Percentiles rank a stretch among this genome's conserved stretches.
These are phyloP conservation scores for Phytopythium montanum DNA, from an alignment of 352 stramenopile genomes.

Conservation along the genomic window DNA sequence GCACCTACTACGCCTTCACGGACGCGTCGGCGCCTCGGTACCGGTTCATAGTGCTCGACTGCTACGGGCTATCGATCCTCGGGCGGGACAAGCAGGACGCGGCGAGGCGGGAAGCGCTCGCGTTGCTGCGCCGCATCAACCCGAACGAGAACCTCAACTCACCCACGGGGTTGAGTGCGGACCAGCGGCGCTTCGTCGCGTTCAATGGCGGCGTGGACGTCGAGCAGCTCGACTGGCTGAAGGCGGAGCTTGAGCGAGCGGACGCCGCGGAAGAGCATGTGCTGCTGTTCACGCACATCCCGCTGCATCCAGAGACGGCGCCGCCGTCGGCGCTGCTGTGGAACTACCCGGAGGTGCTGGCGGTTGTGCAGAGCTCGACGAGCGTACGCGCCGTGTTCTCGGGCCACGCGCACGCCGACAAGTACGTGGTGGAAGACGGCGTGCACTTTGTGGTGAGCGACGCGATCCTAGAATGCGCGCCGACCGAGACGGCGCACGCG, in stretches of 20 bases:
- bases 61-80: slow-evolving; percentile 64
- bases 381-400: slow-evolving; percentile 69
- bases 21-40: slow-evolving; percentile 30
- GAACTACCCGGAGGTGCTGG: slow-evolving; percentile 74
- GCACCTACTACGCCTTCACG: slow-evolving; percentile 70
- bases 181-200: slow-evolving; percentile 56
- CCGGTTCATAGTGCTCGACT: slow-evolving; percentile 69
- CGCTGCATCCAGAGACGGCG: slow-evolving; percentile 45
- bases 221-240: slow-evolving; percentile 59
- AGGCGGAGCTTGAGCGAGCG: slow-evolving; percentile 27
- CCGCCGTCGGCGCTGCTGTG: slow-evolving; percentile 51
- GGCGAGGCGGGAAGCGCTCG: slow-evolving; percentile 35
- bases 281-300: slow-evolving; percentile 72
- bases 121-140: slow-evolving; percentile 44
- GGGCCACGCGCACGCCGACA: slow-evolving; percentile 63
- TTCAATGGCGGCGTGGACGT: slow-evolving; percentile 74
- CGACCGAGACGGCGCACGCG: slow-evolving; percentile 53
- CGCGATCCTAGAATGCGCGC: slow-evolving; percentile 65
- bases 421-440: slow-evolving; percentile 37
- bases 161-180: slow-evolving; percentile 36
- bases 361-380: slow-evolving; percentile 29
- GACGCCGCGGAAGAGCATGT: slow-evolving; percentile 36
- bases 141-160: slow-evolving; percentile 79
- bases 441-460: slow-evolving; percentile 72
- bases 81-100: slow-evolving; percentile 41